Conservation (phyloP, 2,329 filamentous ascomycete species). For the Tolypocladium ovalisporum region DNA sequence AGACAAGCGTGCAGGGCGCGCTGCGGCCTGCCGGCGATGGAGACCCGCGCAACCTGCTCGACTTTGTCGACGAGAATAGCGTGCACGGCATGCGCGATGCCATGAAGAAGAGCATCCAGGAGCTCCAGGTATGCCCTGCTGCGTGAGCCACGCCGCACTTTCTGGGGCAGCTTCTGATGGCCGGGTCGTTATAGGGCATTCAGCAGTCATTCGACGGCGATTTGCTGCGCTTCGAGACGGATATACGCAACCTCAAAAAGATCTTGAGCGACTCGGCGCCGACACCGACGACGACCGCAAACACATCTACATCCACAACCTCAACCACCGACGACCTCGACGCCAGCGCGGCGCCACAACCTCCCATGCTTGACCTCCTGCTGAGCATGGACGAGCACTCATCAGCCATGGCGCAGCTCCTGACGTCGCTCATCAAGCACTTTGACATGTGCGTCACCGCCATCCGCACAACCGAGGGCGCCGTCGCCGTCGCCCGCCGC, state of each 20-base stretch:
- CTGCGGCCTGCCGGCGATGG: constrained; percentile 48
- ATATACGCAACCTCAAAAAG: constrained; percentile 55
- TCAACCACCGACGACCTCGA: constrained; percentile 17
- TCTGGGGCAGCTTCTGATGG: not conserved
- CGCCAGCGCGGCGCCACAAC: constrained; percentile 13
- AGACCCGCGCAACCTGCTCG: constrained; percentile 52
- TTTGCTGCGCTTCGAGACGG: constrained; percentile 62
- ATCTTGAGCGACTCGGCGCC: constrained; percentile 31
- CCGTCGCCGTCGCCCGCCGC: constrained; percentile 55
- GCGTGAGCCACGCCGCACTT: not conserved
- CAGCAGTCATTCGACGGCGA: constrained; percentile 69
- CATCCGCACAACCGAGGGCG: constrained; percentile 80
- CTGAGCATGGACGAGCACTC: constrained; percentile 60
- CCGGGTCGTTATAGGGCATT: constrained; percentile 34
- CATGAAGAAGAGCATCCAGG: constrained; percentile 60
- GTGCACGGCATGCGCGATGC: constrained; percentile 55
- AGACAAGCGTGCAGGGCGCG: constrained; percentile 51
- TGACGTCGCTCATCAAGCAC: constrained; percentile 73
- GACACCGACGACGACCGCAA: not conserved
- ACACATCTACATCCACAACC: not conserved
- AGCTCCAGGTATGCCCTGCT: constrained; percentile 44
- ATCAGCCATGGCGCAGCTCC: constrained; percentile 68
- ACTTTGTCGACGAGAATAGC: constrained; percentile 65
- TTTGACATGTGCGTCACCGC: constrained; percentile 91
- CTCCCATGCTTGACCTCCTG: constrained; percentile 42